phyloP scores from a whole-genome alignment of 2,329 filamentous ascomycete species.

The Escovopsis sp. region DNA sequence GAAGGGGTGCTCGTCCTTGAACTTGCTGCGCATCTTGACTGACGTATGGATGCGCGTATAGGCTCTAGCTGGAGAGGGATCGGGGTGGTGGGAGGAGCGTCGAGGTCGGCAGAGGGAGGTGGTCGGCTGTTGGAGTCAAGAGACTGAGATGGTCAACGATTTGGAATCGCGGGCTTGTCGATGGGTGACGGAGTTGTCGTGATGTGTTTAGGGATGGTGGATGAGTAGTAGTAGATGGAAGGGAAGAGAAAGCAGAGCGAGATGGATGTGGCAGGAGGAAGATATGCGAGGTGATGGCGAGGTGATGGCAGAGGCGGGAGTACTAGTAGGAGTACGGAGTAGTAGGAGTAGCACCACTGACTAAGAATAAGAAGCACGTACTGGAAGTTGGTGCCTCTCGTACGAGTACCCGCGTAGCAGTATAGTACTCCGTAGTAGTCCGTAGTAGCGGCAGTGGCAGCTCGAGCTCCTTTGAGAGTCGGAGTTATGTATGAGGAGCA shows the following conservation, averaged over 20 bases:
- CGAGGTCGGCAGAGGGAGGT: background rate
- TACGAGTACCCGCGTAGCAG: too few relatives aligned
- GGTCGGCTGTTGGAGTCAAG: background rate
- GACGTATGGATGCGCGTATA: conserved; percentile 3
- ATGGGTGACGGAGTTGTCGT: background rate
- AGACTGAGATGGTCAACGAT: background rate
- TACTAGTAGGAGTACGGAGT: background rate
- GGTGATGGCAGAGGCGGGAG: conserved; percentile 1
- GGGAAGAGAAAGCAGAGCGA: conserved; percentile 4
- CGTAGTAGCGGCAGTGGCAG: too few relatives aligned
- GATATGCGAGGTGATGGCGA: conserved; percentile 4
- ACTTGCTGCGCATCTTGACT: conserved; percentile 88
- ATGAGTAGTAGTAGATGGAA: conserved; percentile 1
- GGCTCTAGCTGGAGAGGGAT: too few relatives aligned
- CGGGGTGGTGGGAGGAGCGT: background rate
- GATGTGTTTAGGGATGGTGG: background rate
- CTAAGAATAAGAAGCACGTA: too few relatives aligned
- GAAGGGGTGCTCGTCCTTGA: conserved; percentile 99
- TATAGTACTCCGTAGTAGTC: too few relatives aligned
- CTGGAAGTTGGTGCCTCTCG: too few relatives aligned
- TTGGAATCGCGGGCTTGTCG: background rate
- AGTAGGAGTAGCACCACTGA: conserved; percentile 3
- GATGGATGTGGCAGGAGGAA: background rate
- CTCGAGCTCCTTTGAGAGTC: too few relatives aligned
- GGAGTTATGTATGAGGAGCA: too few relatives aligned